Percentiles rank a stretch among this genome's conserved stretches.
phyloP scores from a whole-genome alignment of 2,329 filamentous ascomycete species.

The Xylaria sp. region DNA sequence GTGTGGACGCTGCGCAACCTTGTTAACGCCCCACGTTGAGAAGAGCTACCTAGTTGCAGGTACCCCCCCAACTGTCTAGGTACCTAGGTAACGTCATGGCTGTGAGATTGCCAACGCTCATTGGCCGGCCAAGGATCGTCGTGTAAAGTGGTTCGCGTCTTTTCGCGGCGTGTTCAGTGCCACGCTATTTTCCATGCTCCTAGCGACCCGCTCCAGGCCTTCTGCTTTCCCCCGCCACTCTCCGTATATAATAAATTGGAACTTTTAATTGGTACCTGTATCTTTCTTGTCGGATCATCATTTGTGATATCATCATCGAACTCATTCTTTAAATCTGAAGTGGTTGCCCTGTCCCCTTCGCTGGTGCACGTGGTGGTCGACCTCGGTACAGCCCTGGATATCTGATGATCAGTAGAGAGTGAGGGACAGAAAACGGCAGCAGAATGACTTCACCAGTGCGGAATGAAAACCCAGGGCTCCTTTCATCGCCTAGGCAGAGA shows the following conservation, averaged over 20 bases:
- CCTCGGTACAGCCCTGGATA: not conserved
- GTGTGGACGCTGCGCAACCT: not conserved
- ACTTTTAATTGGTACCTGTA: conserved; percentile 17
- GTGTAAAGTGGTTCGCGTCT: conserved; percentile 41
- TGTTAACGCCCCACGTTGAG: conserved; percentile 12
- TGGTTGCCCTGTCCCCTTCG: conserved; percentile 5
- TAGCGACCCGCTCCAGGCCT: conserved; percentile 13
- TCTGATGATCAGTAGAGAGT: not conserved
- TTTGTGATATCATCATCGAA: conserved; percentile 12
- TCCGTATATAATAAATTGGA: conserved; percentile 28
- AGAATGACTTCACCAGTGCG: conserved; percentile 34
- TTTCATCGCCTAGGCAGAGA: conserved; percentile 43
- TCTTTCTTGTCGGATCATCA: not conserved
- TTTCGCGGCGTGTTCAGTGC: conserved; percentile 35
- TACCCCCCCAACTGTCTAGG: not conserved
- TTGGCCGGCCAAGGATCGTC: conserved; percentile 25
- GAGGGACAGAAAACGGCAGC: not conserved
- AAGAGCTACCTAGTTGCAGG: conserved; percentile 18
- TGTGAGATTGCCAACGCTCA: conserved; percentile 6
- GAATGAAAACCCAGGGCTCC: conserved; percentile 37
- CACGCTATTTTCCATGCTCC: conserved; percentile 31
- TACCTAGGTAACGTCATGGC: conserved; percentile 36
- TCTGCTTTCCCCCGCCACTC: conserved; percentile 36
- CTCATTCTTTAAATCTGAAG: conserved; percentile 5
- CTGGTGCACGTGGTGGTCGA: conserved; percentile 11